Evolutionary conservation across 306 rosid genomes (phyloP).

Genomic region (Ceratonia siliqua): DNA sequence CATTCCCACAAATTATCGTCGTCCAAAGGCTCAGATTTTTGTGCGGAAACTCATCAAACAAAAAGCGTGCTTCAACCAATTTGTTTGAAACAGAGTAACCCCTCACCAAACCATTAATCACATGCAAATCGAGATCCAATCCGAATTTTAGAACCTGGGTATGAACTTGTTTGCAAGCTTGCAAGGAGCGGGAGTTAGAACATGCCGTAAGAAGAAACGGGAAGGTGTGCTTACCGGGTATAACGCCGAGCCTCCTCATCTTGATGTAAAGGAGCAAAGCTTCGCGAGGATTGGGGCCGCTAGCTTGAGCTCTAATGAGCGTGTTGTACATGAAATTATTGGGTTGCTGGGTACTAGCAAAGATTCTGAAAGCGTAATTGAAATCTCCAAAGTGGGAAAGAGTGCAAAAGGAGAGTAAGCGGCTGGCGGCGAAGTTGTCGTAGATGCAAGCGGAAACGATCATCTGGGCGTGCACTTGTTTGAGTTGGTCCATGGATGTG

Average conservation of each 20-base stretch:
- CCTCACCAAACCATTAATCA: constrained; percentile 43
- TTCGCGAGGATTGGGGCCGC: constrained; percentile 15
- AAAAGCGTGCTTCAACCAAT: constrained; percentile 30
- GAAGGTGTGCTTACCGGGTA: constrained; percentile 54
- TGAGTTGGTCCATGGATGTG: constrained; percentile 34
- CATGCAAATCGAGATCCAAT: constrained; percentile 37
- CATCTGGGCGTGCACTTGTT: constrained; percentile 51
- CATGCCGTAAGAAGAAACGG: constrained; percentile 52
- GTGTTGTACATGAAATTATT: constrained; percentile 59
- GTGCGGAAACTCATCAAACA: constrained; percentile 40
- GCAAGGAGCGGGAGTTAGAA: constrained; percentile 20
- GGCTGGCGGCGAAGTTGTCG: constrained; percentile 47
- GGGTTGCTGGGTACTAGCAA: constrained; percentile 25
- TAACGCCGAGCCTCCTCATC: constrained; percentile 43
- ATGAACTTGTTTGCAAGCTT: constrained; percentile 41
- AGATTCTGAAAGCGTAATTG: constrained; percentile 40
- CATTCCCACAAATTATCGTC: constrained; percentile 46
- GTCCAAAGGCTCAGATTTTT: constrained; percentile 47
- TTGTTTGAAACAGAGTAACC: constrained; percentile 37
- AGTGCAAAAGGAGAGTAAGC: constrained; percentile 41
- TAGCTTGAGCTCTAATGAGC: constrained; percentile 44
- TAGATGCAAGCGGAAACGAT: constrained; percentile 36
- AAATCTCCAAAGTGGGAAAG: constrained; percentile 42
- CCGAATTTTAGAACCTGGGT: constrained; percentile 47
- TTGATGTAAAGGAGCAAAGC: constrained; percentile 32